phyloP scores from a whole-genome alignment of 805 yeast species.

The Hanseniaspora mollemarum region DNA sequence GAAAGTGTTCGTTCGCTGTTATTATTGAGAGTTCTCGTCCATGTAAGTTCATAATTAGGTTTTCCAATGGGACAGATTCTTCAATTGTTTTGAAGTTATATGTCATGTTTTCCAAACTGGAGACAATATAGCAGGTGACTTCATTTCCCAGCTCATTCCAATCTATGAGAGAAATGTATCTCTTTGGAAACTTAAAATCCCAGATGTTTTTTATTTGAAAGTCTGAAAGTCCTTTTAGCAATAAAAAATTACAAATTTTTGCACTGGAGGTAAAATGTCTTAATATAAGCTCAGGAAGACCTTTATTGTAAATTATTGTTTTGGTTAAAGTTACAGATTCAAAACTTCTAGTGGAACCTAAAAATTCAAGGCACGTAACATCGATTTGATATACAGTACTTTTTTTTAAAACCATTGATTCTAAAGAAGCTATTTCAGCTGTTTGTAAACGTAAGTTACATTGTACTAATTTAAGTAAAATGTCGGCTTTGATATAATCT shows the following conservation, averaged over 20 bases:
- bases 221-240: background rate
- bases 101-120: background rate
- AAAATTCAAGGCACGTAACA: background rate
- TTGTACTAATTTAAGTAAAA: background rate
- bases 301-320: background rate
- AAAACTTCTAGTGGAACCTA: background rate
- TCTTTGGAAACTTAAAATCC: background rate
- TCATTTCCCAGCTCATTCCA: background rate
- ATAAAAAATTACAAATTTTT: background rate
- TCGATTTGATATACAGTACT: background rate
- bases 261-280: background rate
- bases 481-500: background rate
- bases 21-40: background rate
- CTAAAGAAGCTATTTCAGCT: background rate
- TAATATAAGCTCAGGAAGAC: background rate
- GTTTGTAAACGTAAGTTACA: background rate
- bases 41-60: background rate
- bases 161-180: background rate
- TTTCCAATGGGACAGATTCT: background rate
- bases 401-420: background rate
- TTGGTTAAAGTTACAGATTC: background rate
- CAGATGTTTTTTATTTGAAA: background rate
- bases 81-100: background rate
- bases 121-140: background rate
- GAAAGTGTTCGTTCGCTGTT: background rate